Base-by-base conservation (phyloP, 139 green algal species). In the Nannochloris sp. region DNA sequence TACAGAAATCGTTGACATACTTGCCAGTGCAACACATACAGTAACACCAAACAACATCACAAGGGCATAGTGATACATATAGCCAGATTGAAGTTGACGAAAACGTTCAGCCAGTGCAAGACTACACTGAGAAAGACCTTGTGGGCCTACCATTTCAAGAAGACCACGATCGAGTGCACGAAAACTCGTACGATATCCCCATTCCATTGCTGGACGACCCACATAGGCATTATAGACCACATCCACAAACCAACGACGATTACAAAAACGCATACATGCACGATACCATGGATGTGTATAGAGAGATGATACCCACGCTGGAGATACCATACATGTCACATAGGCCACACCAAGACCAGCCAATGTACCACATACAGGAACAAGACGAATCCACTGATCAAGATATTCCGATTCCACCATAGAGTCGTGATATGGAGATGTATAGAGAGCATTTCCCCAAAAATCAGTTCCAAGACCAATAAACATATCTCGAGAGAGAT, bases 401-500 rank as follows among this genome's bases (percentile, higher is more conserved):
- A 81, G 77, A 56, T 72, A 82, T 72, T 85, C 79, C 44, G 79
- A 74, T 62, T 85, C 79, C 69, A 79, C 59, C 49, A 82, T 37
- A 56, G 62, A 46, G 58, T 62, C 48, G 59, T 82, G 75, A 62
- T 77, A 56, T 56, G 78, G 71, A 33, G 80, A 51, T 49, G 74
- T 50, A 76, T 79, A 84, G 51, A 84, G 28, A 67, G 74, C 68
- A 59, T 80, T 71, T 49, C 62, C 67, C 79, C 79, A 83, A 69
- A 85, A 85, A 79, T 80, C 49, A 33, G 72, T 85, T 46, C 75
- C 75, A 59, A 81, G 58, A 17, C 79, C 79, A 61, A 85, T 76
- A 72, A 85, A 82, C 75, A 85, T 85, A 77, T 85, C 76, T 74
- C 77, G 77, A 53, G 68, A 67, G n/a, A 84, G 59, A 70, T 80